Percentiles rank a stretch among this genome's conserved stretches.
These are phyloP conservation scores for Zygosaccharomyces sapae DNA, from an alignment of 1,139 yeast species.

Conservation along the genomic window DNA sequence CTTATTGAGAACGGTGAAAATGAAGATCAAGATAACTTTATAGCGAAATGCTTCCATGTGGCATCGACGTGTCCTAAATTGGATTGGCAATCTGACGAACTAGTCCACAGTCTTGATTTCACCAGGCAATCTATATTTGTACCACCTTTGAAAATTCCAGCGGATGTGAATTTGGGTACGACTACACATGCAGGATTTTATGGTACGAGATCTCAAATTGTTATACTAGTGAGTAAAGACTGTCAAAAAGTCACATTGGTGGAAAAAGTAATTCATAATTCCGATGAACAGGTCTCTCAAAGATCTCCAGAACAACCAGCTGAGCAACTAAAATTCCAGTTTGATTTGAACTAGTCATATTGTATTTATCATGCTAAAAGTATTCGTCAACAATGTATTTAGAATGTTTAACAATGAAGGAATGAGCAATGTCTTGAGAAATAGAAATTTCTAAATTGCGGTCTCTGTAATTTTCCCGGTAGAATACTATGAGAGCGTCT, in stretches of 20 bases:
- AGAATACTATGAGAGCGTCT: constrained; percentile 42
- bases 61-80: constrained; percentile 44
- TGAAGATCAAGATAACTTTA: constrained; percentile 42
- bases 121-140: constrained; percentile 61
- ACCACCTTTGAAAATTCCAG: constrained; percentile 49
- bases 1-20: constrained; percentile 38
- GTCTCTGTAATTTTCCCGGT: constrained; percentile 26
- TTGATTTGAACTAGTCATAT: constrained; percentile 13
- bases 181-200: constrained; percentile 50
- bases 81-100: constrained; percentile 15
- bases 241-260: constrained; percentile 44
- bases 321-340: constrained; percentile 19
- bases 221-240: constrained; percentile 53
- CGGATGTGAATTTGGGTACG: constrained; percentile 36
- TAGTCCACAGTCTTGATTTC: constrained; percentile 42
- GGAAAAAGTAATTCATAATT: constrained; percentile 43
- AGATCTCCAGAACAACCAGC: constrained; percentile 22
- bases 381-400: constrained; percentile 19
- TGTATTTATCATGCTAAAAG: constrained; percentile 9
- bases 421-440: constrained; percentile 21
- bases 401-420: constrained; percentile 24
- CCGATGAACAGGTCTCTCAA: constrained; percentile 30
- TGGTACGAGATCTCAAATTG: constrained; percentile 89
- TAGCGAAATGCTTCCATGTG: constrained; percentile 50
- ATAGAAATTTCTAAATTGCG: constrained; percentile 14